A percentile compares a stretch with the other conserved stretches of the same genome.
Conservation (phyloP, 495 filamentous ascomycete species). For the Penicillium turbatum region DNA sequence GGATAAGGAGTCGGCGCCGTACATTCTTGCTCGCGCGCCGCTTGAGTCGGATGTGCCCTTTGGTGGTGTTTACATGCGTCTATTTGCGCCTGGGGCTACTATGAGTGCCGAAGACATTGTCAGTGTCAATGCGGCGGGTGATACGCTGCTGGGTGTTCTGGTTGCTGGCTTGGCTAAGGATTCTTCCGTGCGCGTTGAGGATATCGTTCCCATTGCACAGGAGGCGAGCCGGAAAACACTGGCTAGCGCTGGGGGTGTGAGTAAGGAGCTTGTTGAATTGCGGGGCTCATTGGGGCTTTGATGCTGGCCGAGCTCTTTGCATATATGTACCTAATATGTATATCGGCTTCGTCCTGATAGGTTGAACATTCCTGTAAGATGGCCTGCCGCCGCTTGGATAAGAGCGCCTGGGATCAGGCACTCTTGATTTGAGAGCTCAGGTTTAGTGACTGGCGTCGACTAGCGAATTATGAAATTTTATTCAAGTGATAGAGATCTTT, state of each 20-base stretch:
- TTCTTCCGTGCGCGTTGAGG: conserved; percentile 26
- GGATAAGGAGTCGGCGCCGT: conserved; percentile 55
- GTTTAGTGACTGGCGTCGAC: too few species aligned
- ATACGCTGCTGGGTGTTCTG: conserved; percentile 83
- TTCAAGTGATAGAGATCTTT: too few species aligned
- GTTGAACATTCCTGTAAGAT: too few species aligned
- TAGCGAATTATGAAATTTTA: too few species aligned
- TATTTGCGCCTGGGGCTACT: conserved; percentile 66
- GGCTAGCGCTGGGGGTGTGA: conserved; percentile 68
- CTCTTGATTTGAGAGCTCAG: too few species aligned
- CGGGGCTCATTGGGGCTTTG: conserved; percentile 9
- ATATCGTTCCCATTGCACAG: conserved; percentile 54
- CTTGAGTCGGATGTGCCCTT: conserved; percentile 47
- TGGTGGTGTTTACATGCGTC: conserved; percentile 79
- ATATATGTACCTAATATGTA: background rate
- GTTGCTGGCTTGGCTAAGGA: conserved; percentile 58
- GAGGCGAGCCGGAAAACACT: conserved; percentile 72
- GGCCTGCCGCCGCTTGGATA: too few species aligned
- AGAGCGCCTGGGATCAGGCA: too few species aligned
- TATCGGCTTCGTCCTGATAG: too few species aligned
- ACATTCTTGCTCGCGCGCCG: conserved; percentile 58
- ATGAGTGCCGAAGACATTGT: conserved; percentile 59
- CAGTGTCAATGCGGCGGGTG: conserved; percentile 91
- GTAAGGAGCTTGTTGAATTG: conserved; percentile 28
- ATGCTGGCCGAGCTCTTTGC: background rate